These are phyloP conservation scores for Cordyceps javanica DNA, from an alignment of 2,329 filamentous ascomycete genomes.

Conservation along the genomic window DNA sequence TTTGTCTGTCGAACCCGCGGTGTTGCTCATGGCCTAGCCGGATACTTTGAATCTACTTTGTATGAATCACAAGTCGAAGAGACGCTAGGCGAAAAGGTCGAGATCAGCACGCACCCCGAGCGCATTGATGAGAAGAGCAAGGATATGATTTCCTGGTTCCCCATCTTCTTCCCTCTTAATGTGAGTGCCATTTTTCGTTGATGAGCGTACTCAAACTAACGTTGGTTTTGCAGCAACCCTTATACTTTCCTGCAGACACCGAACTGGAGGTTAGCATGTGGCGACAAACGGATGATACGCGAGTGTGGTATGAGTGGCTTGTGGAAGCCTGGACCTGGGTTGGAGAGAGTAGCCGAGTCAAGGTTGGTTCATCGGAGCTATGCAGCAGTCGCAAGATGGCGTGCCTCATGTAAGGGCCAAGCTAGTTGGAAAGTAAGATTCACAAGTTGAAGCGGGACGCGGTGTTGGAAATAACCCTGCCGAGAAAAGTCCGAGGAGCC, in stretches of 20 bases:
- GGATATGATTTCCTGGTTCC: constrained; percentile 99
- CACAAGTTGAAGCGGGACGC: background rate
- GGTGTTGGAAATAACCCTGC: background rate
- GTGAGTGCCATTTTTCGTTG: constrained; percentile 40
- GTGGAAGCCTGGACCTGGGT: constrained; percentile 74
- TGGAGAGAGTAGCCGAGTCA: constrained; percentile 54
- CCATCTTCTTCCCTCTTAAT: constrained; percentile 95
- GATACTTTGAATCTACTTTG: constrained; percentile 95
- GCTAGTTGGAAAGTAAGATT: background rate
- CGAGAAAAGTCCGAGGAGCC: background rate
- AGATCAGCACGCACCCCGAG: constrained; percentile 88
- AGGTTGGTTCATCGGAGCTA: constrained; percentile 59
- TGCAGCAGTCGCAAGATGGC: constrained; percentile 65
- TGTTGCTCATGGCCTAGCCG: constrained; percentile 82
- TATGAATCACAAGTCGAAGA: constrained; percentile 53
- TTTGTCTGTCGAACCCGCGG: constrained; percentile 76
- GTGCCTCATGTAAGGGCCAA: constrained; percentile 56
- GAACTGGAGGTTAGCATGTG: constrained; percentile 92
- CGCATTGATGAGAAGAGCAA: constrained; percentile 88
- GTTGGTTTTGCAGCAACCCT: constrained; percentile 56
- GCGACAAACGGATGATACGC: constrained; percentile 89
- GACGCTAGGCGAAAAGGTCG: constrained; percentile 50
- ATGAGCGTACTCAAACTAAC: background rate
- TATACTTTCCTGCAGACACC: constrained; percentile 77
- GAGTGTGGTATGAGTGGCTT: constrained; percentile 98